Conservation (phyloP, 1,284 basidiomycete genomes). For the Malassezia nana region DNA sequence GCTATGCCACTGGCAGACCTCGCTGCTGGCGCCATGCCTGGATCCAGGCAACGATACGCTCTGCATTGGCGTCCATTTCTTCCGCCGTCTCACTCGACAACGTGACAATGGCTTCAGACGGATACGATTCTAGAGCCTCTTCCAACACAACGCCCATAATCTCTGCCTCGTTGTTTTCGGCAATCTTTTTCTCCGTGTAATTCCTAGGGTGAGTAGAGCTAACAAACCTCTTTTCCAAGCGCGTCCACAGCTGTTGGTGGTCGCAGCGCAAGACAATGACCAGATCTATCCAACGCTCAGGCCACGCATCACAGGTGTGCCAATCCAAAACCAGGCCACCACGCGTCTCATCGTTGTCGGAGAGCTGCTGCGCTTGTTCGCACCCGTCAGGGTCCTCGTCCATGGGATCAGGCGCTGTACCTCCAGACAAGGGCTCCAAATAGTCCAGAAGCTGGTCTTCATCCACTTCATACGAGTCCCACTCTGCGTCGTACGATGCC, state of each 20-base stretch:
- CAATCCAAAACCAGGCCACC: conserved; percentile 82
- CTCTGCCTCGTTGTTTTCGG: conserved; percentile 96
- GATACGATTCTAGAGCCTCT: conserved; percentile 78
- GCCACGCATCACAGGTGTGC: conserved; percentile 90
- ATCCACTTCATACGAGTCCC: conserved; percentile 86
- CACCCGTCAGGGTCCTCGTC: conserved; percentile 19
- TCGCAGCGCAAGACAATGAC: conserved; percentile 85
- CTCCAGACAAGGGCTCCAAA: conserved; percentile 34
- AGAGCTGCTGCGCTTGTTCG: conserved; percentile 17
- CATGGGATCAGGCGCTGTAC: conserved; percentile 31
- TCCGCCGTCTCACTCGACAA: conserved; percentile 67
- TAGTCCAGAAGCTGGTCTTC: conserved; percentile 58
- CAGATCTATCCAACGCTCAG: conserved; percentile 94
- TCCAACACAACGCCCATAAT: conserved; percentile 89
- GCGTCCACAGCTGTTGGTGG: conserved; percentile 78
- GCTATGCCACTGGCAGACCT: conserved; percentile 21
- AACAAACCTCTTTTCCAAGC: conserved; percentile 74
- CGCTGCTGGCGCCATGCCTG: conserved; percentile 61
- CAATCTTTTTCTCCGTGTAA: conserved; percentile 83
- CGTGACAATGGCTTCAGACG: conserved; percentile 73
- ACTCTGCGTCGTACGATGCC: conserved; percentile 79
- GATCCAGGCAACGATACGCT: conserved; percentile 76
- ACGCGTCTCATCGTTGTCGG: conserved; percentile 23
- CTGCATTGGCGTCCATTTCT: conserved; percentile 76
- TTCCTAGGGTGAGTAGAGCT: conserved; percentile 53